Conservation (phyloP, 495 filamentous ascomycete species). For the Daldinia loculata region DNA sequence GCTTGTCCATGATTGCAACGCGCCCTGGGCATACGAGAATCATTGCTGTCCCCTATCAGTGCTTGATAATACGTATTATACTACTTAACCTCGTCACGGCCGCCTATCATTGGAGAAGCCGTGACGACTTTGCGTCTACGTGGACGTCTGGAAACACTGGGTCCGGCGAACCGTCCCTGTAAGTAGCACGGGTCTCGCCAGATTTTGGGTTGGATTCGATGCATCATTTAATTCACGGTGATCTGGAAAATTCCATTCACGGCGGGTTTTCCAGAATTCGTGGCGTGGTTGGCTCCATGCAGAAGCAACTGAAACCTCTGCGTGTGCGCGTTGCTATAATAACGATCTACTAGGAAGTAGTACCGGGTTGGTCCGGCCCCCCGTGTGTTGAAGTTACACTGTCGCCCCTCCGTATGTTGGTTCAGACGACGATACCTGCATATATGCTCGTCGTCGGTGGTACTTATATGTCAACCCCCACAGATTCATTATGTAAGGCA, state of each 20-base stretch:
- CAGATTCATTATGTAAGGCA: slow-evolving; percentile 41
- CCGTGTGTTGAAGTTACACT: slow-evolving; percentile 42
- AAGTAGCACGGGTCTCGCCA: slow-evolving; percentile 22
- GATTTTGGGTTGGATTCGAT: slow-evolving; percentile 41
- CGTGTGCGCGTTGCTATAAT: slow-evolving; percentile 37
- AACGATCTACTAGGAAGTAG: slow-evolving; percentile 45
- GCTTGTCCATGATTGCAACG: slow-evolving; percentile 28
- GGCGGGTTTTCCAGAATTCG: slow-evolving; percentile 28
- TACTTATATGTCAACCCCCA: slow-evolving; percentile 44
- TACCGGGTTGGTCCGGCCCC: slow-evolving; percentile 43
- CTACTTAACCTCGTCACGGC: slow-evolving; percentile 15
- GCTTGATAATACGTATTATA: slow-evolving; percentile 15
- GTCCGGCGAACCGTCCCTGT: slow-evolving; percentile 29
- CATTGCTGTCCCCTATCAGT: slow-evolving; percentile 30
- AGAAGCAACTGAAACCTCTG: slow-evolving; percentile 32
- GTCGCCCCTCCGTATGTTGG: slow-evolving; percentile 35
- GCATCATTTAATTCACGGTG: slow-evolving; percentile 39
- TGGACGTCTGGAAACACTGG: slow-evolving; percentile 39
- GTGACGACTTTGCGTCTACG: slow-evolving; percentile 26
- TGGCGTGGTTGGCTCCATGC: slow-evolving; percentile 35
- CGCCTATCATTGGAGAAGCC: slow-evolving; percentile 18
- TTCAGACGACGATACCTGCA: slow-evolving; percentile 40
- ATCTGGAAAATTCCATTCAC: slow-evolving; percentile 43
- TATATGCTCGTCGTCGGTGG: slow-evolving; percentile 35
- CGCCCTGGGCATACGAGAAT: slow-evolving; percentile 20